phyloP scores from a whole-genome alignment of 768 basidiomycete genomes.

The Mrakia frigida region DNA sequence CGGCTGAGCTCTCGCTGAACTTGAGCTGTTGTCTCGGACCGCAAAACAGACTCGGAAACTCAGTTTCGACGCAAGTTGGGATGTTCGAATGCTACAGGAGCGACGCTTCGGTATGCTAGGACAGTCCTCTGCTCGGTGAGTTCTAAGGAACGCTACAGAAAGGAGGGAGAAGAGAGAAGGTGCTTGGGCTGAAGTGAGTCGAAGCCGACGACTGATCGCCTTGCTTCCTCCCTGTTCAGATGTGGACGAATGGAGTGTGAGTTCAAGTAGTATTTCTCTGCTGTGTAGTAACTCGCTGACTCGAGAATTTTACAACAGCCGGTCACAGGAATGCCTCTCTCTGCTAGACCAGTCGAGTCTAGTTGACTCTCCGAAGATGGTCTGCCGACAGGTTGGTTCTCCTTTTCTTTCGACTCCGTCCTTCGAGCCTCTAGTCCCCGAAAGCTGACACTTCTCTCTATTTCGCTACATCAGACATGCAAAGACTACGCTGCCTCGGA shows the following conservation, averaged over 20 bases:
- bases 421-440: no score
- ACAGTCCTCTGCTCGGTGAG: constrained; percentile 41
- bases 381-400: constrained; percentile 37
- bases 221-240: neutral
- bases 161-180: neutral
- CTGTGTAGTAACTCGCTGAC: neutral
- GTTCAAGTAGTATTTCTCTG: neutral
- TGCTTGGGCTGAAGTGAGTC: neutral
- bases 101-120: constrained; percentile 40
- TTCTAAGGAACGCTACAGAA: neutral
- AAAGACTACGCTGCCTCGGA: constrained; percentile 41
- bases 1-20: neutral
- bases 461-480: constrained; percentile 35
- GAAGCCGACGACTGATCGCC: neutral
- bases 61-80: constrained; percentile 42
- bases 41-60: constrained; percentile 34
- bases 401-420: no score
- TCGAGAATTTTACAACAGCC: neutral
- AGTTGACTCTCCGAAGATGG: constrained; percentile 38
- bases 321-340: neutral
- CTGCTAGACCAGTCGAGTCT: neutral
- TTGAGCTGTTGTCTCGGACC: neutral
- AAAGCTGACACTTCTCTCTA: no score
- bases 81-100: constrained; percentile 39
- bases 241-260: constrained; percentile 15